A percentile compares a stretch with the other conserved stretches of the same genome.
phyloP scores from a whole-genome alignment of 139 green algal genomes.

The Picochlorum sp. region DNA sequence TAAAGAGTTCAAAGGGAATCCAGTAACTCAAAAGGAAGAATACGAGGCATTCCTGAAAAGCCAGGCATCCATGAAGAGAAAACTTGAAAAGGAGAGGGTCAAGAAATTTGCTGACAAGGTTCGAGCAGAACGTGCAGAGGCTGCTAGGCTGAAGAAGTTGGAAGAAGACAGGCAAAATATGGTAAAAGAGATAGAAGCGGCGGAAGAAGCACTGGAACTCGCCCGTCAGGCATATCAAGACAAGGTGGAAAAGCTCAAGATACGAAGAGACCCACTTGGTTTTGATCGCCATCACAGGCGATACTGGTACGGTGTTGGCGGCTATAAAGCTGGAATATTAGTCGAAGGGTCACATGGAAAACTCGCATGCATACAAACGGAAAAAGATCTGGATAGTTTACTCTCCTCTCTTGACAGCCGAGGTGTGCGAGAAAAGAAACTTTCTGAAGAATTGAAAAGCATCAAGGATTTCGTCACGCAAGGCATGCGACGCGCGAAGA shows the following conservation, averaged over 20 bases:
- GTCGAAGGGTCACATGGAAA: slow-evolving; percentile 29
- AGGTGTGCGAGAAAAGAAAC: slow-evolving; percentile 29
- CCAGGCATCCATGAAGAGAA: slow-evolving; percentile 35
- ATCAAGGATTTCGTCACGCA: neutral
- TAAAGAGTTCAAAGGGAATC: slow-evolving; percentile 32
- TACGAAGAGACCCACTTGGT: slow-evolving; percentile 31
- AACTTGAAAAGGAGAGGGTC: slow-evolving; percentile 32
- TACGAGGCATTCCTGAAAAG: slow-evolving; percentile 30
- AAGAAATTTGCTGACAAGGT: slow-evolving; percentile 33
- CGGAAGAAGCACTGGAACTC: slow-evolving; percentile 11
- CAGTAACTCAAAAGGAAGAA: slow-evolving; percentile 31
- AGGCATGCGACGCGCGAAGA: neutral
- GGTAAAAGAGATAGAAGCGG: neutral
- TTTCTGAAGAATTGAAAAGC: slow-evolving; percentile 19
- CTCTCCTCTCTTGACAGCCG: slow-evolving; percentile 34
- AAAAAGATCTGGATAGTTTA: slow-evolving; percentile 31
- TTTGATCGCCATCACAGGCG: slow-evolving; percentile 29
- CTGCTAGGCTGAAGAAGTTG: slow-evolving; percentile 15
- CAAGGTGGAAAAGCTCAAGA: slow-evolving; percentile 26
- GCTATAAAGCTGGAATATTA: slow-evolving; percentile 16
- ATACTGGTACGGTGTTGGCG: slow-evolving; percentile 47
- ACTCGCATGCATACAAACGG: slow-evolving; percentile 13
- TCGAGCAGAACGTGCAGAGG: slow-evolving; percentile 17
- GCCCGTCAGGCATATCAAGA: slow-evolving; percentile 28
- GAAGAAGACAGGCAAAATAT: neutral